Evolutionary conservation across 2,329 filamentous ascomycete species (phyloP).

Genomic region (Aspergillus floridensis): DNA sequence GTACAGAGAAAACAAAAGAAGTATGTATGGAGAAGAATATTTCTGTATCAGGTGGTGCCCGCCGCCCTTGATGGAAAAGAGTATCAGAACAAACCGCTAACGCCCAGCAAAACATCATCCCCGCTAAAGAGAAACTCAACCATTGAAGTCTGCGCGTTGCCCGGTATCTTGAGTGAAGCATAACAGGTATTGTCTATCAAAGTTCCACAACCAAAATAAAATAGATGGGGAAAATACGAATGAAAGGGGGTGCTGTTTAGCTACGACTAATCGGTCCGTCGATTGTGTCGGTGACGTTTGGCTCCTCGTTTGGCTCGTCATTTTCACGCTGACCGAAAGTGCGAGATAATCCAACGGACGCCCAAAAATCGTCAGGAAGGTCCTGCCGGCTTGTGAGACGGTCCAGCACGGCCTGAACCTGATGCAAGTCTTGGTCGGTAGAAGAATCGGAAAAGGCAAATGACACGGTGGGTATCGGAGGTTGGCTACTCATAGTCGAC

Average conservation of each 20-base stretch:
- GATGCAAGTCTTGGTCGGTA: conserved; percentile 48
- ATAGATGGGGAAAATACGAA: conserved; percentile 13
- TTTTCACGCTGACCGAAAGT: conserved; percentile 40
- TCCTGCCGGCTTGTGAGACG: conserved; percentile 68
- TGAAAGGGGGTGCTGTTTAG: conserved; percentile 7
- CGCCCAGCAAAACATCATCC: background rate
- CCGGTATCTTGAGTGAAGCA: background rate
- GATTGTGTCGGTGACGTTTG: conserved; percentile 19
- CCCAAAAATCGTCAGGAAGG: conserved; percentile 82
- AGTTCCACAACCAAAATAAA: conserved; percentile 5
- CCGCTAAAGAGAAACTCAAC: background rate
- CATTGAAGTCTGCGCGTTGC: too few relatives aligned
- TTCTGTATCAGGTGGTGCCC: background rate
- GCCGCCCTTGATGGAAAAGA: background rate
- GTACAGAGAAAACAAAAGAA: background rate
- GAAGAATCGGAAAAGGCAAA: conserved; percentile 31
- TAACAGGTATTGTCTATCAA: background rate
- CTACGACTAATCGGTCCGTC: conserved; percentile 17
- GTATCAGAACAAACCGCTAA: conserved; percentile 1
- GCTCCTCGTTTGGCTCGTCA: conserved; percentile 24
- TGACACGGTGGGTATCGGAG: conserved; percentile 33
- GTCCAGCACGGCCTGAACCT: conserved; percentile 71
- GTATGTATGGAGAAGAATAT: background rate
- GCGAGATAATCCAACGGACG: conserved; percentile 64
- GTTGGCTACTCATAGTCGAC: conserved; percentile 34